Base-by-base conservation (phyloP, 768 basidiomycete species). In the Epithele typhae region DNA sequence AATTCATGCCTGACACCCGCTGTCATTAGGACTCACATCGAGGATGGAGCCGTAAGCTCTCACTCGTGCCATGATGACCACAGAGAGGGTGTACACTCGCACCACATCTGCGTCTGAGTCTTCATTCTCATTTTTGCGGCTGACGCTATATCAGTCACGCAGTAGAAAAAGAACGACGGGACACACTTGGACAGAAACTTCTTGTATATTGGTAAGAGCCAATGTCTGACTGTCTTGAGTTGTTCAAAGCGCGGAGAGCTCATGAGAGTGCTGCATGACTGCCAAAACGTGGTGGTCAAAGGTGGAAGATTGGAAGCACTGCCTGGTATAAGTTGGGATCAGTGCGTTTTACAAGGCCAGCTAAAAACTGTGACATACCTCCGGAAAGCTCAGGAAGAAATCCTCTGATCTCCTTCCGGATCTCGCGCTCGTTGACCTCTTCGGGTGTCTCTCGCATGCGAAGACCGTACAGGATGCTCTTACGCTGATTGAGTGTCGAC, bases 181-280 rank as follows among this genome's bases (percentile, higher is more conserved):
- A 58, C 68, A 48, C 54, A 86, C 86, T 65, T 70, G 8, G 66
- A 48, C 21, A 52, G 27, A 11, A 84, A 65, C 46, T 72, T 66
- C 51, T 77, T 80, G 53, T 75, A 70, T 21, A 80, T 68, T 3
- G 88, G 89, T n/a, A 87, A 61, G 25, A 92, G 68, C 89, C 89
- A 92, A 39, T 79, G 76, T 45, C 71, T 73, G 45, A 89, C 74
- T 8, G 77, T 77, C 55, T 82, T 72, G 30, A 87, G 78, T 65
- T 90, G 87, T 53, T 90, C 86, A 51, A 79, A 90, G 18, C 84
- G 78, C 19, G 85, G 72, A 3, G 85, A 81, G 4, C 63, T 63
- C 24, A 80, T 57, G 35, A 84, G 58, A 4, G 65, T 68, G 8
- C 56, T 62, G 59, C 82, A 86, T 22, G 63, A 67, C 14, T 59